phyloP scores from a whole-genome alignment of 345 rosid species.

The Citrus inodora region DNA sequence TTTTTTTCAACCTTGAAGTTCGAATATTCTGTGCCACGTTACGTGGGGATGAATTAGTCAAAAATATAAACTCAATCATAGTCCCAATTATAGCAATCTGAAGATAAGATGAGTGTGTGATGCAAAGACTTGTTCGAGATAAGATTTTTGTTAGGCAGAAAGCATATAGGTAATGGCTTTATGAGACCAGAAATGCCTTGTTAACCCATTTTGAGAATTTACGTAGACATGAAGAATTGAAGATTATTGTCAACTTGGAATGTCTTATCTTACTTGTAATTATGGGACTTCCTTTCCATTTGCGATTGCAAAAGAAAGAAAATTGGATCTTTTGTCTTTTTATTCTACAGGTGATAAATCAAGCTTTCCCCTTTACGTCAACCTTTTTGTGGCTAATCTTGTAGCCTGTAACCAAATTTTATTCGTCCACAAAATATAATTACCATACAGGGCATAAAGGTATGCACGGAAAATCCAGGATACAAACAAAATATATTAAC shows the following conservation, averaged over 20 bases:
- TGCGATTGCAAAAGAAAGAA: slow-evolving; percentile 1
- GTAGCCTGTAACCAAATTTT: neutral
- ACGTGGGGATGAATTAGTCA: neutral
- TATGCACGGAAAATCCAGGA: neutral
- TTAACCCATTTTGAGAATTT: slow-evolving; percentile 3
- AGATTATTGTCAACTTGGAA: slow-evolving; percentile 21
- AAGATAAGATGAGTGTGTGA: neutral
- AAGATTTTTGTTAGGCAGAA: neutral
- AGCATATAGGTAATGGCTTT: slow-evolving; percentile 19
- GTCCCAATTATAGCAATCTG: neutral
- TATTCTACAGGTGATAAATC: neutral
- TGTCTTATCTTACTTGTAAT: slow-evolving; percentile 17
- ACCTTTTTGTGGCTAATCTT: neutral
- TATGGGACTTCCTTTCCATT: slow-evolving; percentile 9
- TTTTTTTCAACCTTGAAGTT: too few species aligned
- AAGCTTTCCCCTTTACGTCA: slow-evolving; percentile 7
- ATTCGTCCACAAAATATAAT: neutral
- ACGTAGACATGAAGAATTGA: slow-evolving; percentile 19
- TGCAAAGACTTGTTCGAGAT: neutral
- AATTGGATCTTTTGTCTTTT: slow-evolving; percentile 1
- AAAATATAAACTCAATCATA: neutral
- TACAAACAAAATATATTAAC: too few species aligned
- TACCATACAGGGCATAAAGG: too few species aligned
- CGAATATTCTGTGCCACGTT: neutral
- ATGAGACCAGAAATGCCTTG: slow-evolving; percentile 6